These are phyloP conservation scores for Dentipellis fragilis DNA, from an alignment of 768 basidiomycete species.

Conservation along the genomic window DNA sequence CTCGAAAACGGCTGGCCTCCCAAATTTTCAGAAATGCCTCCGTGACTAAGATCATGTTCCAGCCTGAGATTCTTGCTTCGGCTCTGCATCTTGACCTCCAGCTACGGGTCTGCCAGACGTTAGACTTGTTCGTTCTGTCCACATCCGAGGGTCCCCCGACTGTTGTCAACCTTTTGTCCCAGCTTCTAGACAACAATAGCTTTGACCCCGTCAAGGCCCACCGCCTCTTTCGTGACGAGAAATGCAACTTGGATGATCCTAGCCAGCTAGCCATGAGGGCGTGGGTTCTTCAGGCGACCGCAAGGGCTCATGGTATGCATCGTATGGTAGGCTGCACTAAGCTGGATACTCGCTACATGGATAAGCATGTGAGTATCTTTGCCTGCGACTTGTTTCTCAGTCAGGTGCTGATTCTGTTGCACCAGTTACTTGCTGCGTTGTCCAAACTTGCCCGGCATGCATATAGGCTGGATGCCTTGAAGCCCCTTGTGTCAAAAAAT, in stretches of 20 bases:
- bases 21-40: slow-evolving; percentile 11
- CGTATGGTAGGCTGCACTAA: too few relatives aligned
- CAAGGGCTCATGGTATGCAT: neutral
- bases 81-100: slow-evolving; percentile 31
- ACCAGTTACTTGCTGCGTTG: neutral
- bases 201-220: neutral
- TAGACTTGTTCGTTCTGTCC: neutral
- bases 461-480: neutral
- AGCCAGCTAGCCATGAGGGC: neutral
- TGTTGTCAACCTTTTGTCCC: neutral
- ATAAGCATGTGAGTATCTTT: neutral
- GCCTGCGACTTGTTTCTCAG: neutral
- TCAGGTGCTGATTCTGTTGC: neutral
- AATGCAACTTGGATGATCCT: neutral
- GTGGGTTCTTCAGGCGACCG: neutral
- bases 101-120: slow-evolving; percentile 18
- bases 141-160: neutral
- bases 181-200: neutral
- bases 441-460: neutral
- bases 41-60: neutral
- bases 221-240: neutral
- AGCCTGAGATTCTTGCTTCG: slow-evolving; percentile 19
- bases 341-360: too few relatives aligned
- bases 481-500: slow-evolving; percentile 36
- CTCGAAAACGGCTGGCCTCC: neutral